Percentiles rank a stretch among this genome's conserved stretches.
phyloP scores from a whole-genome alignment of 805 yeast species.

The Pichia scutulata region DNA sequence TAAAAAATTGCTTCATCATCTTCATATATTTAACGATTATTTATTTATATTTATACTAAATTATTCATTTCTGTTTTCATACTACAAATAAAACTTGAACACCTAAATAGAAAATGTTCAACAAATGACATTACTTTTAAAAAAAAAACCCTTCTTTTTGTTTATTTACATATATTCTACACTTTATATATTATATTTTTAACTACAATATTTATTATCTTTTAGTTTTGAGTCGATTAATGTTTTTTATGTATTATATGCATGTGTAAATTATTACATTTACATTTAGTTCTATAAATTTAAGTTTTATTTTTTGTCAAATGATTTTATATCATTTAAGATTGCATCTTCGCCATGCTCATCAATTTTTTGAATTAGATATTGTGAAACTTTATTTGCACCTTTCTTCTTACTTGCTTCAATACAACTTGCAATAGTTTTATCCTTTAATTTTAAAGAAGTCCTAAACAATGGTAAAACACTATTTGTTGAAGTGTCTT shows the following conservation, averaged over 20 bases:
- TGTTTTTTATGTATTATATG: too few relatives aligned
- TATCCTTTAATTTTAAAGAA: conserved; percentile 26
- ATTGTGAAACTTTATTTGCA: conserved; percentile 33
- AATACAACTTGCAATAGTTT: conserved; percentile 27
- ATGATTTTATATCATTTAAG: conserved; percentile 3
- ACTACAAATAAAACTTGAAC: not conserved
- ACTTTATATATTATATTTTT: not conserved
- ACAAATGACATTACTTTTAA: not conserved
- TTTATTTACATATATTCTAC: conserved; percentile 1
- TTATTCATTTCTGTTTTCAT: conserved; percentile 11
- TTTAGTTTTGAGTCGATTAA: not conserved
- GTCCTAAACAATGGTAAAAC: conserved; percentile 18
- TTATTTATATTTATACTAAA: conserved; percentile 1
- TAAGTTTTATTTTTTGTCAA: not conserved
- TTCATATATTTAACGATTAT: not conserved
- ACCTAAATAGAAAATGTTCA: not conserved
- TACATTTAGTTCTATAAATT: conserved; percentile 2
- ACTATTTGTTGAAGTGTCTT: conserved; percentile 2
- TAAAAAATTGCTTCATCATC: not conserved
- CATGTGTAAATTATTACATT: not conserved
- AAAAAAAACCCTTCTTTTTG: not conserved
- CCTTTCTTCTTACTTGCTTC: conserved; percentile 33
- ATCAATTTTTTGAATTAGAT: conserved; percentile 13
- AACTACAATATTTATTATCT: not conserved
- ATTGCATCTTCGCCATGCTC: conserved; percentile 5